phyloP scores from a whole-genome alignment of 306 rosid genomes.

The Abrus precatorius region DNA sequence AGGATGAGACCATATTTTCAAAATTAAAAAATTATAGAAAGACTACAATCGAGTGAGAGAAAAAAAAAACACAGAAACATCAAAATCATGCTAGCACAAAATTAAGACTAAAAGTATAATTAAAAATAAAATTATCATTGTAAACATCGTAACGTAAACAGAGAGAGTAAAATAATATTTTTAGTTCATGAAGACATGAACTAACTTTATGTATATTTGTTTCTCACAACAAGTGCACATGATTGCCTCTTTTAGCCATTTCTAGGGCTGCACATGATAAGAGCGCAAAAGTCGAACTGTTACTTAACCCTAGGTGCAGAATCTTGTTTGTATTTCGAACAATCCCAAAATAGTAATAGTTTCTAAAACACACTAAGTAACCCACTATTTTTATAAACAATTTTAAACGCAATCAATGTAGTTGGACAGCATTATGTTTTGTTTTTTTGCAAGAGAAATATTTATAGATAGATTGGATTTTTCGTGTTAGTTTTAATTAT shows the following conservation, averaged over 20 bases:
- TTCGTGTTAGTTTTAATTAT: too few relatives aligned
- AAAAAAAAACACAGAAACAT: background rate
- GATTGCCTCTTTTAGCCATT: conserved; percentile 9
- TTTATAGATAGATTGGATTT: too few relatives aligned
- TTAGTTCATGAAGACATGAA: background rate
- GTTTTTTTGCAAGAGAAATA: too few relatives aligned
- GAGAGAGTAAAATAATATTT: conserved; percentile 2
- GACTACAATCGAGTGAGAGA: background rate
- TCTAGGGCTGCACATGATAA: conserved; percentile 38
- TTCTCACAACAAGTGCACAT: conserved; percentile 1
- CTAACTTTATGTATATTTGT: background rate
- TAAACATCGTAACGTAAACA: background rate
- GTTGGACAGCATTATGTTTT: background rate
- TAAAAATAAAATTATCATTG: too few relatives aligned
- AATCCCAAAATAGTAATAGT: background rate
- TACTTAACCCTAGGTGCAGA: conserved; percentile 41
- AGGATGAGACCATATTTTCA: too few relatives aligned
- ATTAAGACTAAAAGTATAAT: too few relatives aligned
- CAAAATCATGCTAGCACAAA: too few relatives aligned
- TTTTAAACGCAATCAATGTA: background rate
- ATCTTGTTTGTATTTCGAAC: conserved; percentile 37
- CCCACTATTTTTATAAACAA: background rate
- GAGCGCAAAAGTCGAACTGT: background rate
- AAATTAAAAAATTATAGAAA: too few relatives aligned
- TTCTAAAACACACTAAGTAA: background rate